Conservation (phyloP, 305 asterid genomes). For the Rubia tinctorum region DNA sequence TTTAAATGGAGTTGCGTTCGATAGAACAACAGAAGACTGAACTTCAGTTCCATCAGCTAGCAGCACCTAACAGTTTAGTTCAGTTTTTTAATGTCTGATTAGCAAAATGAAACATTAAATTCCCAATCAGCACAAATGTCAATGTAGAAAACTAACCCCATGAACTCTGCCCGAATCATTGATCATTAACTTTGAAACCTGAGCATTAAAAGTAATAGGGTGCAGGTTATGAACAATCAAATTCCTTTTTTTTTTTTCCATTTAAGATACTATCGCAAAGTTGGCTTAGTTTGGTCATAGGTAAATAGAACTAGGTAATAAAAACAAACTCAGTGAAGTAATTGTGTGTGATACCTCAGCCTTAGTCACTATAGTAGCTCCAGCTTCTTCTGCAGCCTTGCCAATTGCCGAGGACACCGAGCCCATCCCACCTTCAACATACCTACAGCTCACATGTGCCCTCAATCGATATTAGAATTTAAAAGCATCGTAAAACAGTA, state of each 20-base stretch:
- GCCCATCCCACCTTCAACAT: constrained; percentile 99
- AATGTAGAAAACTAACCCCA: constrained; percentile 54
- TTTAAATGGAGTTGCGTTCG: constrained; percentile 96
- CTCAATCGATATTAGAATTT: constrained; percentile 10
- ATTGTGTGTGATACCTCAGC: constrained; percentile 55
- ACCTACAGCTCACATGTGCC: constrained; percentile 41
- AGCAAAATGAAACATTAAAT: constrained; percentile 14
- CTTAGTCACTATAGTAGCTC: constrained; percentile 68
- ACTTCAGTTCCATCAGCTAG: constrained; percentile 76
- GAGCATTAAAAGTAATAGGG: constrained; percentile 15
- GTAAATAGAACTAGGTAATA: background rate
- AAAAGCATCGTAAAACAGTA: background rate
- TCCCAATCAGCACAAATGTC: constrained; percentile 16
- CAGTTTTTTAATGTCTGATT: constrained; percentile 18
- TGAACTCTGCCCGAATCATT: constrained; percentile 58
- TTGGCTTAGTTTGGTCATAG: background rate
- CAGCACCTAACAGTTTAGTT: constrained; percentile 55
- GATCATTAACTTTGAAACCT: constrained; percentile 69
- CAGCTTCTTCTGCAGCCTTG: constrained; percentile 85
- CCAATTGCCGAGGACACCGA: constrained; percentile 78
- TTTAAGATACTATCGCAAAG: background rate
- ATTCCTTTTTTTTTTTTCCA: background rate
- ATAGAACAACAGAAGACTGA: constrained; percentile 76
- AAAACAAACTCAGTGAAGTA: background rate
- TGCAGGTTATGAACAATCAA: background rate